Percentiles rank a stretch among this genome's conserved stretches.
These are phyloP conservation scores for Talaromyces nanjingensis DNA, from an alignment of 495 filamentous ascomycete genomes.

Conservation along the genomic window DNA sequence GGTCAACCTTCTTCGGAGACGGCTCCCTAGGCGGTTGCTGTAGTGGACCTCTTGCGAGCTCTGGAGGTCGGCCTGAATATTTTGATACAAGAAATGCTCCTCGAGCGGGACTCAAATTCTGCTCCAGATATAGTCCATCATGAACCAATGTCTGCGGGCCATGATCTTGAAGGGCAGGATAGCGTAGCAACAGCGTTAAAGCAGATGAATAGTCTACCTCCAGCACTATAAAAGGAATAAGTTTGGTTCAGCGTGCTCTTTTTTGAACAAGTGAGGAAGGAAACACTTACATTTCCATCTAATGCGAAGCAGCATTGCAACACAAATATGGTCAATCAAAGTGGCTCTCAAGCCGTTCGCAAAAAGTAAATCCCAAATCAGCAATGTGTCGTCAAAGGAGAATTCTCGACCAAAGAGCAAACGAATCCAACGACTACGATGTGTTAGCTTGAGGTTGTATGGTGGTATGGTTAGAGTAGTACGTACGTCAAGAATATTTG, in stretches of 20 bases:
- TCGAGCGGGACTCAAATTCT: conserved; percentile 65
- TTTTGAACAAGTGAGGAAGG: no score
- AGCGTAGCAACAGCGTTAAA: conserved; percentile 73
- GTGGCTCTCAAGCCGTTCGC: conserved; percentile 78
- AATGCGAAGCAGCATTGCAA: conserved; percentile 89
- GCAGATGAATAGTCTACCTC: conserved; percentile 80
- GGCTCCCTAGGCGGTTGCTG: conserved; percentile 22
- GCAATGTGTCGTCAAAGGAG: conserved; percentile 72
- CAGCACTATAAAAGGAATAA: conserved; percentile 49
- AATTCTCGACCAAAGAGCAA: conserved; percentile 93
- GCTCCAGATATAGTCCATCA: conserved; percentile 79
- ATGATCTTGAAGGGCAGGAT: conserved; percentile 56
- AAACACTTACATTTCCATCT: conserved; percentile 65
- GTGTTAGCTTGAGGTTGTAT: background rate
- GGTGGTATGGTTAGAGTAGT: background rate
- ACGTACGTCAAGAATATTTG: conserved; percentile 92
- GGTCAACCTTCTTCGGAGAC: conserved; percentile 21
- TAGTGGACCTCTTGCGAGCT: conserved; percentile 21
- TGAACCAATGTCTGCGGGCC: conserved; percentile 71
- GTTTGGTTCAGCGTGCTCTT: conserved; percentile 16
- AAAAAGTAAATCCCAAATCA: conserved; percentile 87
- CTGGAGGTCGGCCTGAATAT: conserved; percentile 66
- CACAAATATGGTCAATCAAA: conserved; percentile 79
- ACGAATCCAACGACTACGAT: conserved; percentile 78
- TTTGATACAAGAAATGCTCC: conserved; percentile 72